Evolutionary conservation across 805 yeast genomes (phyloP).

Genomic region (Zygosaccharomyces pseudorouxii): DNA sequence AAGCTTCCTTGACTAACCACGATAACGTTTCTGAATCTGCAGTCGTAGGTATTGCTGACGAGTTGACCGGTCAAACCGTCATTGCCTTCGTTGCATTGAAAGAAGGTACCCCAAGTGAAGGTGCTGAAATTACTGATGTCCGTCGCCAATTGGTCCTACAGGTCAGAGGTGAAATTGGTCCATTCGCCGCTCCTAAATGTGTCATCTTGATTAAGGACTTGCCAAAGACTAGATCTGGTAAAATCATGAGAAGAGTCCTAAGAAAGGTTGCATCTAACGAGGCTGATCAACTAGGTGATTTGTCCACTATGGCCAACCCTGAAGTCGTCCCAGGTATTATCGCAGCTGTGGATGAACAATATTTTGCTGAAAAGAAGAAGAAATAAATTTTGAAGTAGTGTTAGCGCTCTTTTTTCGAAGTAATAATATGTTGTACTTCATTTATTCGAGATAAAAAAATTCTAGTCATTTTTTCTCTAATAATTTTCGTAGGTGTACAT

Average conservation of each 20-base stretch:
- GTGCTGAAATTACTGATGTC: conserved; percentile 55
- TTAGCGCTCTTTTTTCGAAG: background rate
- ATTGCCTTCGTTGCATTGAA: conserved; percentile 77
- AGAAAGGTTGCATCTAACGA: conserved; percentile 72
- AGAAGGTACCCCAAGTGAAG: conserved; percentile 61
- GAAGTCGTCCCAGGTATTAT: conserved; percentile 75
- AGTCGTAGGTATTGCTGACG: conserved; percentile 79
- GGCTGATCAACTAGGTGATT: conserved; percentile 78
- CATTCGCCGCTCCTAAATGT: conserved; percentile 79
- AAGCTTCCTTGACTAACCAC: conserved; percentile 75
- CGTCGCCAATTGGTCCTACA: conserved; percentile 53
- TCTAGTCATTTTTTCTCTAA: background rate
- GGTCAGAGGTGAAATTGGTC: conserved; percentile 77
- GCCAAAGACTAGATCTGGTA: conserved; percentile 84
- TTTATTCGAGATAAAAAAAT: background rate
- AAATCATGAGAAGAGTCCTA: conserved; percentile 81
- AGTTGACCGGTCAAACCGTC: conserved; percentile 82
- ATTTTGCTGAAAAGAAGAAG: conserved; percentile 25
- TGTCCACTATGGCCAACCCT: conserved; percentile 73
- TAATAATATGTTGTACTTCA: too few relatives aligned
- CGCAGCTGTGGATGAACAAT: conserved; percentile 51
- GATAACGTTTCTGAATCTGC: conserved; percentile 70
- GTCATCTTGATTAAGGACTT: conserved; percentile 69
- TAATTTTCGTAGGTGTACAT: background rate
- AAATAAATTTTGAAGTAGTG: background rate